Conservation (phyloP, 225 moss, liverwort and hornwort genomes). For the Rhytidiadelphus loreus region DNA sequence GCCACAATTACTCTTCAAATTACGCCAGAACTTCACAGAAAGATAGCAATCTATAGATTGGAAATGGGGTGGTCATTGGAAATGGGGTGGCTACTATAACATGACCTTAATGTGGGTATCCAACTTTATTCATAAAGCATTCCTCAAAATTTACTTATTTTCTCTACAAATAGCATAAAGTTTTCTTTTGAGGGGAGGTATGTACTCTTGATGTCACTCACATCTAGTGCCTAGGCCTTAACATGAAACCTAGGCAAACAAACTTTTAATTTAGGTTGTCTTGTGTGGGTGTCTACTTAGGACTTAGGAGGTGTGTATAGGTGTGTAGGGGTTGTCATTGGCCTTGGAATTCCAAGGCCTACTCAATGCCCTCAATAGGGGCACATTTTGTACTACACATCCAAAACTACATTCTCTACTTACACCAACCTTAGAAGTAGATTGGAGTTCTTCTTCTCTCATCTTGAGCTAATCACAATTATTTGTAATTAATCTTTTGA, state of each 20-base stretch:
- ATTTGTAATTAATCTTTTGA: background rate
- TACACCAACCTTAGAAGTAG: background rate
- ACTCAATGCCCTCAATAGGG: accelerated
- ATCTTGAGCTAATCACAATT: background rate
- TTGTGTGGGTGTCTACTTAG: accelerated
- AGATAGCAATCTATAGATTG: no score
- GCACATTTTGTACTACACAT: background rate
- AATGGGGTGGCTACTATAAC: no score
- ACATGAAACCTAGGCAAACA: background rate
- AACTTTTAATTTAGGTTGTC: background rate
- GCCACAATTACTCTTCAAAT: no score
- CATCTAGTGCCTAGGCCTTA: no score
- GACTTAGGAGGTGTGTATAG: background rate
- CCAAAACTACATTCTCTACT: accelerated
- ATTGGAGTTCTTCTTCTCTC: background rate
- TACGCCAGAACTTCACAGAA: no score
- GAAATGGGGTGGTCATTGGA: no score
- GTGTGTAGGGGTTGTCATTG: background rate
- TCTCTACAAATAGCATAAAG: background rate
- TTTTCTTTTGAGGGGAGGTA: accelerated
- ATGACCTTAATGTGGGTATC: no score
- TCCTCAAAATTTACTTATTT: background rate
- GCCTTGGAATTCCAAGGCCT: background rate
- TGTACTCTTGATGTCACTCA: background rate
- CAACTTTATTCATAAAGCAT: background rate